phyloP scores from a whole-genome alignment of 2,329 filamentous ascomycete genomes.

The Aureobasidium sp. region DNA sequence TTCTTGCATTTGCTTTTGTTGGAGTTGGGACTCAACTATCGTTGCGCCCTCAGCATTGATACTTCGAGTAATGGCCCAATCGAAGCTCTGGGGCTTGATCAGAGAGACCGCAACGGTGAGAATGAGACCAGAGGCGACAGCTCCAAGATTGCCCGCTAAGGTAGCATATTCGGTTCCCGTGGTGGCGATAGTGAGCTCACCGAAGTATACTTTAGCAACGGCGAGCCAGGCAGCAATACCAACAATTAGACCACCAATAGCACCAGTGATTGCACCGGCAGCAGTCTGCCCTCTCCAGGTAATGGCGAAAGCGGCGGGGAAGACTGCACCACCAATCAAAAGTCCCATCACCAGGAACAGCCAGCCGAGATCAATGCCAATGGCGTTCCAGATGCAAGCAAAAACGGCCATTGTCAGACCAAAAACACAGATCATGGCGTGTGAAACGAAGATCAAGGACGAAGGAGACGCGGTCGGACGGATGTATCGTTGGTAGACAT shows the following conservation, averaged over 20 bases:
- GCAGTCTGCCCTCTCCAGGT: constrained; percentile 32
- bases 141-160: constrained; percentile 33
- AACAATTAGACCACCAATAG: constrained; percentile 28
- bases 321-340: constrained; percentile 37
- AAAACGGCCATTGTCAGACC: constrained; percentile 33
- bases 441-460: constrained; percentile 35
- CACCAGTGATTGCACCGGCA: constrained; percentile 29
- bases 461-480: constrained; percentile 30
- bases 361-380: constrained; percentile 37
- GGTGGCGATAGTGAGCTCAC: constrained; percentile 33
- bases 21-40: constrained; percentile 17
- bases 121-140: constrained; percentile 24
- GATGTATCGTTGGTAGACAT: constrained; percentile 37
- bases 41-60: constrained; percentile 28
- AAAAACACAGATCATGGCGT: constrained; percentile 36
- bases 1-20: constrained; percentile 33
- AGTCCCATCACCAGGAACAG: constrained; percentile 37
- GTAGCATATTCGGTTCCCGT: constrained; percentile 35
- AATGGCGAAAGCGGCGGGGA: constrained; percentile 28
- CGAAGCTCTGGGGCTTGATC: constrained; percentile 33
- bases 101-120: constrained; percentile 29
- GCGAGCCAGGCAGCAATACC: constrained; percentile 34
- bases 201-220: constrained; percentile 29
- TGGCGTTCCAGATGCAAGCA: constrained; percentile 29
- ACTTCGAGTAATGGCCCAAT: constrained; percentile 34